These are phyloP conservation scores for Buxus sempervirens DNA, from an alignment of 164 flowering plant genomes.

Conservation along the genomic window DNA sequence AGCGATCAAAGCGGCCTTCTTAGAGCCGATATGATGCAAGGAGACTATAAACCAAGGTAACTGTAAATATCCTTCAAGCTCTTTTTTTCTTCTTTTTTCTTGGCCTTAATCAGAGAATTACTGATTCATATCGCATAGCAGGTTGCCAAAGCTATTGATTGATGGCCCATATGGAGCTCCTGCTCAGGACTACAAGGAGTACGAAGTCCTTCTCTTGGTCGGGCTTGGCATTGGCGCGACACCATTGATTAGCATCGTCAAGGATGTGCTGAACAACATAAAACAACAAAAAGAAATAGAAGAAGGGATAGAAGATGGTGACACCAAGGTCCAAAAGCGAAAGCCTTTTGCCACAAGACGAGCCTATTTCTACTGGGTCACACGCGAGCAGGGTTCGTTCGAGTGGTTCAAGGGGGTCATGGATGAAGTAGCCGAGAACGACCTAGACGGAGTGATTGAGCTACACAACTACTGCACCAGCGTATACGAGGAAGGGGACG, in stretches of 20 bases:
- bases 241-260: constrained; percentile 51
- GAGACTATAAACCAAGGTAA: constrained; percentile 23
- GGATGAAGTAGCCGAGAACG: constrained; percentile 60
- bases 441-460: constrained; percentile 43
- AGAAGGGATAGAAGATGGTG: constrained; percentile 8
- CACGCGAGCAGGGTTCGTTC: constrained; percentile 65
- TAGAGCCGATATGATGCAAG: constrained; percentile 40
- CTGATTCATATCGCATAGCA: constrained; percentile 4
- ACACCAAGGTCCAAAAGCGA: not conserved
- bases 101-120: too few species aligned
- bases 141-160: constrained; percentile 48
- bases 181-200: constrained; percentile 65
- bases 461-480: constrained; percentile 69
- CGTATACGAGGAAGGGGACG: constrained; percentile 76
- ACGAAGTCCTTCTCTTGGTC: constrained; percentile 55
- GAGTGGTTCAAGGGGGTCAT: constrained; percentile 66
- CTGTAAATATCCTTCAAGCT: not conserved
- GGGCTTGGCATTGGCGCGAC: constrained; percentile 64
- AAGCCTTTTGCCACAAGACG: constrained; percentile 30
- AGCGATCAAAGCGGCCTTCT: constrained; percentile 56
- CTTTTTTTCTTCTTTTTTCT: not conserved
- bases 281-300: constrained; percentile 27
- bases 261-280: constrained; percentile 49
- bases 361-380: constrained; percentile 76
- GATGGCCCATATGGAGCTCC: constrained; percentile 80